Evolutionary conservation across 495 filamentous ascomycete species (phyloP).

Genomic region (Beverwykella pulmonaria): DNA sequence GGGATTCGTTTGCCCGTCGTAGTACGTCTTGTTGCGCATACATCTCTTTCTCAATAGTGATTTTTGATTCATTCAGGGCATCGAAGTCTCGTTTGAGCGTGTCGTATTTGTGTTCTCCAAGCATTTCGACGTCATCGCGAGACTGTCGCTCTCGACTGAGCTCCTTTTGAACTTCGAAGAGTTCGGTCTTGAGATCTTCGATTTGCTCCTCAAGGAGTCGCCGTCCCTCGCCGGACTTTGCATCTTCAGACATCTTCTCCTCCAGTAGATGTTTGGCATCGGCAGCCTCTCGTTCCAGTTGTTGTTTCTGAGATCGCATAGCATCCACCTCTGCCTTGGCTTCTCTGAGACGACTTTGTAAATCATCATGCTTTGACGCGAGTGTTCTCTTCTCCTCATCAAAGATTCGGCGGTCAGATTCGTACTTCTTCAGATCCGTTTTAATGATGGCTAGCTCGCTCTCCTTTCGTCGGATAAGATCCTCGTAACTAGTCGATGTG

Average conservation of each 20-base stretch:
- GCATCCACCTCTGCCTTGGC: slow-evolving; percentile 86
- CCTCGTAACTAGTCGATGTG: slow-evolving; percentile 92
- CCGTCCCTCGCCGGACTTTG: slow-evolving; percentile 71
- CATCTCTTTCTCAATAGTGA: slow-evolving; percentile 96
- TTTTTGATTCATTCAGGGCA: slow-evolving; percentile 90
- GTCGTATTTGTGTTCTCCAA: slow-evolving; percentile 83
- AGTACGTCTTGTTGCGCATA: slow-evolving; percentile 96
- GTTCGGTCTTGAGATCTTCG: slow-evolving; percentile 78
- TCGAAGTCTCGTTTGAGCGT: slow-evolving; percentile 83
- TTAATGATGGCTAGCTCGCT: slow-evolving; percentile 86
- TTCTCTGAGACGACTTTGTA: slow-evolving; percentile 75
- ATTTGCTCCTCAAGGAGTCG: slow-evolving; percentile 87
- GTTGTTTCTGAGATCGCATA: slow-evolving; percentile 77
- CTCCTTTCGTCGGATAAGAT: slow-evolving; percentile 88
- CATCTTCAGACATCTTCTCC: slow-evolving; percentile 85
- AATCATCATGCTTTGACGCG: slow-evolving; percentile 73
- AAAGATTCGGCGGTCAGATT: slow-evolving; percentile 72
- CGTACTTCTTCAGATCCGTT: slow-evolving; percentile 75
- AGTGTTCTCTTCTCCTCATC: slow-evolving; percentile 75
- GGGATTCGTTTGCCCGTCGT: slow-evolving; percentile 81
- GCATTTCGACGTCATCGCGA: slow-evolving; percentile 91
- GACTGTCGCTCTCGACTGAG: slow-evolving; percentile 91
- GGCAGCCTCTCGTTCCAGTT: slow-evolving; percentile 83
- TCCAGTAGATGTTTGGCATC: slow-evolving; percentile 87
- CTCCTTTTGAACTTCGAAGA: slow-evolving; percentile 83